Evolutionary conservation across 1,284 basidiomycete genomes (phyloP), one percentile per base, ranked within the genome.

Genomic region (Trametes versicolor): DNA sequence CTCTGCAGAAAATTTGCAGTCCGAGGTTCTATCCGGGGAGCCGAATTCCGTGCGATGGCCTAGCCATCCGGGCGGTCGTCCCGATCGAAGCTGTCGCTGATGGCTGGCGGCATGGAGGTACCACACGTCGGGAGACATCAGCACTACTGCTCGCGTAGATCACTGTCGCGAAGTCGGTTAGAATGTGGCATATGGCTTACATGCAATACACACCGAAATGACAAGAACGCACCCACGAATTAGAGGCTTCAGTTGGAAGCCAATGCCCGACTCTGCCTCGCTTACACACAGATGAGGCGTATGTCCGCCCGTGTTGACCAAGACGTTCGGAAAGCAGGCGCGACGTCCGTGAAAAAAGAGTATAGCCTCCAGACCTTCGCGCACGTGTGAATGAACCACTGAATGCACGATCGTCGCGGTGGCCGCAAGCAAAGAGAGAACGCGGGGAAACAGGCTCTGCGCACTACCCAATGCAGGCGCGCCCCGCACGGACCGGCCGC

Each of bases 291-390:
- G 23, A 49, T 27, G 25, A 13, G 25, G 48, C 25, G 2, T 29
- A 12, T 29, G 1, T 3, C 45, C 13, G 21, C 23, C 21, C 23
- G 7, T 23, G 23, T 48, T 36, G 17, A 21, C 25, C 5, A 39
- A 17, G 48, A 29, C 19, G 23, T 15, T n/a, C 57, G 57, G 57
- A 15, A 13, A 1, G 9, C 57, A 58, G 57, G 47, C n/a, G 57
- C 57, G 57, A 49, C 23, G 6, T 50, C 57, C 57, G 57, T 50
- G 47, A 21, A 49, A 57, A 49, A 45, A 58, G 57, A 50, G 47
- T 58, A 49, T 58, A 58, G 57, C 57, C 47, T 49, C 29, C 47
- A 23, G 23, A 34, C 17, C 41, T 47, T 56, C 54, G 43, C 41
- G 41, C 32, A 29, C 41, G 21, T 45, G 17, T 12, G 15, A 45